Evolutionary conservation across 495 filamentous ascomycete species (phyloP), one percentile per base, ranked within the genome.

Genomic region (Aspergillus leporis): DNA sequence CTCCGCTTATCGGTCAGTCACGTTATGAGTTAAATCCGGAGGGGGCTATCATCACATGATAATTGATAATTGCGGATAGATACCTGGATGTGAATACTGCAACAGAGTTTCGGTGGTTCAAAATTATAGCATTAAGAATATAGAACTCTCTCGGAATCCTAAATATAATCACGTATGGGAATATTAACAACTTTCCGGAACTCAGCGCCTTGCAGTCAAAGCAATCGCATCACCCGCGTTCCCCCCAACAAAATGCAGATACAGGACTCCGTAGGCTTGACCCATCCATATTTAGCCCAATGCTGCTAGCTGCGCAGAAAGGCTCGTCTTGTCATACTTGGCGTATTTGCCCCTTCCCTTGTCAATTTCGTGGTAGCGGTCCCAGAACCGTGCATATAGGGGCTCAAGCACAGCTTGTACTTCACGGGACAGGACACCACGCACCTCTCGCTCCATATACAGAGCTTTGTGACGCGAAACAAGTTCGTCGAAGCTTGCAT

Each of bases 311-410:
- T 80, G 74, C 22, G 77, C 73, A 46, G 81, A 72, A 51, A 83
- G 65, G 47, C 69, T 74, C 18, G 80, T 81, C 76, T 97, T 97
- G 75, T 97, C 92, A 70, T 94, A 98, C 79, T 93, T 96, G 74
- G 93, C 91, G 74, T 98, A 96, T 75, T 98, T 98, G 58, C 92
- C 92, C 70, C 90, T 90, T 32, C 94, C 92, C 74, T 94, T 97
- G 74, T 98, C 96, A 63, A 97, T 82, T 77, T 98, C 94, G 70
- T 97, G 93, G 74, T 99, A 99, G 19, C 93, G 86, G 75, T 98
- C 95, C 81, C 91, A 97, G 75, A 98, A 99, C 13, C 95, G 84
- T 51, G 85, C 85, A 78, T 99, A 99, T 18, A 99, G 81, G 47
- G 95, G 92, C 75, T 97, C 93, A 46, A 98, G 87, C 70, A 96